Evolutionary conservation across 257 asterid species (phyloP).

Genomic region (Plantago elongata): DNA sequence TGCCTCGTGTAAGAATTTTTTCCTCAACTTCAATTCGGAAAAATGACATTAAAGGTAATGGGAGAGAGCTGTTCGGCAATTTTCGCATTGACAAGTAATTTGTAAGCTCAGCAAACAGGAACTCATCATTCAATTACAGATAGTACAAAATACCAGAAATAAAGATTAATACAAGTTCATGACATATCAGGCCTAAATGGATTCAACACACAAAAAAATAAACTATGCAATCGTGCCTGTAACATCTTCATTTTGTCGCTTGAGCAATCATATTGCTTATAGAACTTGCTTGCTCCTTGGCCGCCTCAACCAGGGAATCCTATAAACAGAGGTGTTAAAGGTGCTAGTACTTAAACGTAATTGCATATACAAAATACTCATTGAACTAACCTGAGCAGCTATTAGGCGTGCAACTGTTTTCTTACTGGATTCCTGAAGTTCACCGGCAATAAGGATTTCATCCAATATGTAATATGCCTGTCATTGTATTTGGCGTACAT

Average conservation of each 20-base stretch:
- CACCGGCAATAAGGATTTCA: conserved; percentile 93
- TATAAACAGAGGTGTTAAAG: not conserved
- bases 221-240: not conserved
- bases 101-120: too few species aligned
- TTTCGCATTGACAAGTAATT: too few species aligned
- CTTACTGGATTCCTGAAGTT: conserved; percentile 98
- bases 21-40: too few species aligned
- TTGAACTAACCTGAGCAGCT: conserved; percentile 77
- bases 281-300: conserved; percentile 17
- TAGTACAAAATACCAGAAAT: too few species aligned
- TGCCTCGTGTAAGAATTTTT: too few species aligned
- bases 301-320: conserved; percentile 16
- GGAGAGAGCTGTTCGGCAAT: too few species aligned
- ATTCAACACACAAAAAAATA: not conserved
- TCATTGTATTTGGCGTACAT: conserved; percentile 15
- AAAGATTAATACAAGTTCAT: not conserved
- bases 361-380: conserved; percentile 9
- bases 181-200: not conserved
- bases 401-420: conserved; percentile 91
- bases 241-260: conserved; percentile 16
- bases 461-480: conserved; percentile 96
- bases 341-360: not conserved
- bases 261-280: conserved; percentile 17
- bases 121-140: too few species aligned
- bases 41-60: too few species aligned